Evolutionary conservation across 179 eudicot genomes (phyloP), one percentile per base, ranked within the genome.

Genomic region (Monotropa hypopitys): DNA sequence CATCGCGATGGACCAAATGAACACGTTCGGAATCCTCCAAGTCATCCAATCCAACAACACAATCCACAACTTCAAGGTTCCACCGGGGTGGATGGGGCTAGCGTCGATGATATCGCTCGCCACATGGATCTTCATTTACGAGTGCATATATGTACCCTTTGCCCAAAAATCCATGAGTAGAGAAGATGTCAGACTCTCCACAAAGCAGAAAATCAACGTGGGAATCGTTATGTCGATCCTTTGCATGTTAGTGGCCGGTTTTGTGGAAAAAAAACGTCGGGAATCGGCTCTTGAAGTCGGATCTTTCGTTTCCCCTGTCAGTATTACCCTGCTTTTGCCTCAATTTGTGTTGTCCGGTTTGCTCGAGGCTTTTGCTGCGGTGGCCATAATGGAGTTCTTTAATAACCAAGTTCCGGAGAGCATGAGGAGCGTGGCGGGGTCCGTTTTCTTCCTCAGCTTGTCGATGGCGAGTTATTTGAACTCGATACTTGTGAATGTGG

Each of bases 171-270:
- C 65, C n/a, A 56, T 43, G 10, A 72, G 77, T 15, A 80, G 32
- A 26, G 83, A 74, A 0, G 65, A 76, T 4, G 79, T 83, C 1
- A 86, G 97, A n/a, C 20, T 92, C 3, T 78, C 88, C 0, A 49
- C 84, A 6, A 73, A 67, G 30, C 49, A 80, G 40, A 81, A 87
- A 70, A 84, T 92, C 18, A 35, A 80, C 45, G 76, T 83, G 5
- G 95, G 97, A 10, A 92, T 92, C 0, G n/a, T 89, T 1, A 83
- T 89, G 86, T 90, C 97, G 10, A 82, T 90, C 66, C 38, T 84
- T 9, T 82, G 90, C 67, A 90, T 89, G 95, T 2, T 80, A 0
- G 75, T 82, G 4, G 87, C 86, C 0, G 91, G 87, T 0, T 4
- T 81, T 7, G 72, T 80, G 0, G 95, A 92, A 80, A 68, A 3